Evolutionary conservation across 2,329 filamentous ascomycete genomes (phyloP).

Genomic region (Pseudopyrenochaeta lycopersici): DNA sequence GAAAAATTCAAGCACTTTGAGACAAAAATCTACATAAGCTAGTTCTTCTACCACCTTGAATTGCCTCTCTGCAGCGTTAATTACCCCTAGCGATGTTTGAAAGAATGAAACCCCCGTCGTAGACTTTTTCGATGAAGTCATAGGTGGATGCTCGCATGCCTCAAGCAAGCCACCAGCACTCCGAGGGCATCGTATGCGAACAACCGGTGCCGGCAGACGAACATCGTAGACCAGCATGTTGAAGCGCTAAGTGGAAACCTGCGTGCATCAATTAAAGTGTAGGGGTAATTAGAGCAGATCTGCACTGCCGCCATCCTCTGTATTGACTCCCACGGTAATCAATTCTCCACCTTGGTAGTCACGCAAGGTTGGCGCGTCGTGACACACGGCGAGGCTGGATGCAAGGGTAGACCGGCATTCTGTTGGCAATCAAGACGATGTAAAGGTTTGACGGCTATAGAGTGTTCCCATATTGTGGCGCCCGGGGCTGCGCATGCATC

Average conservation of each 20-base stretch:
- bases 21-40: conserved; percentile 8
- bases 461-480: conserved; percentile 26
- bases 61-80: conserved; percentile 4
- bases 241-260: conserved; percentile 13
- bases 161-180: conserved; percentile 16
- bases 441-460: conserved; percentile 1
- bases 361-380: neutral
- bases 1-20: conserved; percentile 2
- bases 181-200: conserved; percentile 12
- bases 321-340: neutral
- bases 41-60: conserved; percentile 8
- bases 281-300: neutral
- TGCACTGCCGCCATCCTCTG: neutral
- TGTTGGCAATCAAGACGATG: neutral
- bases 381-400: conserved; percentile 5
- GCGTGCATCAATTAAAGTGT: conserved; percentile 1
- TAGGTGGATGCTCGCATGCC: conserved; percentile 9
- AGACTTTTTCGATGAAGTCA: conserved; percentile 20
- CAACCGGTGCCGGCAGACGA: conserved; percentile 24
- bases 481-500: conserved; percentile 9
- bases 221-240: conserved; percentile 19
- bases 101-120: conserved; percentile 2
- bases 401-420: conserved; percentile 2
- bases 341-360: neutral
- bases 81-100: conserved; percentile 2